These are phyloP conservation scores for Rosa hybrid DNA, from an alignment of 331 rosid genomes.

Conservation along the genomic window DNA sequence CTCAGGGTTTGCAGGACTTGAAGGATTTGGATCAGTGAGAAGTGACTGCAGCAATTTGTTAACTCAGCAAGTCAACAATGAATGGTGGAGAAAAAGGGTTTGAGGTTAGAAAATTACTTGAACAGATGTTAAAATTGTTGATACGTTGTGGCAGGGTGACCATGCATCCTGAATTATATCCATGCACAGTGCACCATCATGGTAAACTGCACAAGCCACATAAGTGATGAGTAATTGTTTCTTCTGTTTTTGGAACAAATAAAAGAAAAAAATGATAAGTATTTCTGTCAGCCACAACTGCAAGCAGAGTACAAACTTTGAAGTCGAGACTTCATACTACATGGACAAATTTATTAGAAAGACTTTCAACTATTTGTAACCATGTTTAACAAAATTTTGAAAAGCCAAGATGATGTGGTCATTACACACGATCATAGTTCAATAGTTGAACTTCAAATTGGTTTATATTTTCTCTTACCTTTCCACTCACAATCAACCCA, in stretches of 20 bases:
- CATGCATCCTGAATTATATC: constrained; percentile 43
- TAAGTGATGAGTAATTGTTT: background rate
- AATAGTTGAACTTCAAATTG: background rate
- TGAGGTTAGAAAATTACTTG: constrained; percentile 24
- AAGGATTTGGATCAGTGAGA: constrained; percentile 37
- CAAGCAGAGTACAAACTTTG: background rate
- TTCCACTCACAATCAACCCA: background rate
- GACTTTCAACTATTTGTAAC: background rate
- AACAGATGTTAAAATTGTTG: constrained; percentile 36
- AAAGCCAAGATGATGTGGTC: background rate
- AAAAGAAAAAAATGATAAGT: background rate
- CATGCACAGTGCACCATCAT: constrained; percentile 35
- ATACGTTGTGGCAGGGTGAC: constrained; percentile 40
- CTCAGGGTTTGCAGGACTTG: constrained; percentile 39
- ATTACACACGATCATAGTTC: background rate
- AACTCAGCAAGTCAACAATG: background rate
- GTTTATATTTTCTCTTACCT: background rate
- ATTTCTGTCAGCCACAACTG: background rate
- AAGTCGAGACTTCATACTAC: background rate
- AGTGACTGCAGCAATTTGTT: constrained; percentile 26
- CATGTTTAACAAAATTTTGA: background rate
- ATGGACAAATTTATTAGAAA: background rate
- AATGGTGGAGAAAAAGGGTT: background rate
- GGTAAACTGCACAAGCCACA: constrained; percentile 26
- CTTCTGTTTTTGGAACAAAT: background rate